Conservation (phyloP, 345 rosid genomes). For the Hypericum androsaemum region DNA sequence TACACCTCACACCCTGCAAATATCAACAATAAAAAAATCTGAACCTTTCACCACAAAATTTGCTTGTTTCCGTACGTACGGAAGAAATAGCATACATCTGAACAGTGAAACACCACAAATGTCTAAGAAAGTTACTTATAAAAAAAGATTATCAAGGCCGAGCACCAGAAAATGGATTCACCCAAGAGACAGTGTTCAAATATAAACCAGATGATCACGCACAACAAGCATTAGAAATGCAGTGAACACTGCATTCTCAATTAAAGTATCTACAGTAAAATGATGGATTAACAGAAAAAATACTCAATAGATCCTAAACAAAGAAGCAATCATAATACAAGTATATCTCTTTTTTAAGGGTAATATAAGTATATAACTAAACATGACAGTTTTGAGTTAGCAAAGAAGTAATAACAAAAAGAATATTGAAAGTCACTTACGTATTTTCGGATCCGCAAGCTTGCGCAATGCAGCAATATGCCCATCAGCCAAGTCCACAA, state of each 20-base stretch:
- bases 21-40: neutral
- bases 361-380: neutral
- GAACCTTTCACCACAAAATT: neutral
- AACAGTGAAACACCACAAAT: neutral
- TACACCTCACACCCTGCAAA: conserved; percentile 77
- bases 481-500: conserved; percentile 86
- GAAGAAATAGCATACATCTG: conserved; percentile 1
- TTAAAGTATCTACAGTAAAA: too few species aligned
- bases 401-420: neutral
- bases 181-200: too few species aligned
- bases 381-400: neutral
- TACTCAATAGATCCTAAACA: too few species aligned
- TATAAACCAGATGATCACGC: too few species aligned
- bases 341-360: neutral
- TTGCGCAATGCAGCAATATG: conserved; percentile 80
- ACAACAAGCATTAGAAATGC: too few species aligned
- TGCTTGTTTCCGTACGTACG: neutral
- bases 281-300: too few species aligned
- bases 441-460: conserved; percentile 51
- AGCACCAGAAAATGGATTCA: too few species aligned
- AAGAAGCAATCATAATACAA: too few species aligned
- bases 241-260: too few species aligned
- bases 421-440: conserved; percentile 21
- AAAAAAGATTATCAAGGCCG: too few species aligned
- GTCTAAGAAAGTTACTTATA: too few species aligned